Conservation (phyloP, 2,329 filamentous ascomycete species). For the Cladophialophora carrionii region DNA sequence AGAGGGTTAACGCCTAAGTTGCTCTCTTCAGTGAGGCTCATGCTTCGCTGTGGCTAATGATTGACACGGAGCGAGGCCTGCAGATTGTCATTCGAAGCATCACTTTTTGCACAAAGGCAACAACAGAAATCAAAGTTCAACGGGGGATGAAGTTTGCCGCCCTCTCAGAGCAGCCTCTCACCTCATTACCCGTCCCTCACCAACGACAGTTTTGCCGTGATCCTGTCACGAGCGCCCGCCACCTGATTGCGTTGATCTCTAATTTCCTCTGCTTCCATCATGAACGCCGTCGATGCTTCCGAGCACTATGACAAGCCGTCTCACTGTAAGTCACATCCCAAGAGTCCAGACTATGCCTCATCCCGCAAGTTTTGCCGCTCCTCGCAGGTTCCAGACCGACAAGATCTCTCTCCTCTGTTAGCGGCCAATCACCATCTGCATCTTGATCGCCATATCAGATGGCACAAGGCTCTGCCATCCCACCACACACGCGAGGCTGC, state of each 20-base stretch:
- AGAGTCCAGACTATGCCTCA: conserved; percentile 12
- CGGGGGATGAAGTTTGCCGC: background rate
- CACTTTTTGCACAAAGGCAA: background rate
- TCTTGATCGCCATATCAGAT: conserved; percentile 23
- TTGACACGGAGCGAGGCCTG: background rate
- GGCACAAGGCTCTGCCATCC: conserved; percentile 1
- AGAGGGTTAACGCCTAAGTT: conserved; percentile 1
- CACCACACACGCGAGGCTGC: conserved; percentile 8
- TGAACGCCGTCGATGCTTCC: conserved; percentile 69
- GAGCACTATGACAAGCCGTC: conserved; percentile 57
- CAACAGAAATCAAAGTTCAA: background rate
- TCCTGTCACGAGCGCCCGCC: background rate
- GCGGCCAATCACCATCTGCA: conserved; percentile 12
- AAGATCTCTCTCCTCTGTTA: background rate
- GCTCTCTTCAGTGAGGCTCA: background rate
- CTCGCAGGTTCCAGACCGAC: background rate
- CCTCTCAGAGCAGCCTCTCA: background rate
- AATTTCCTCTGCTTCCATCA: conserved; percentile 44
- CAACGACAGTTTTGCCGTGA: background rate
- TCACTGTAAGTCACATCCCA: conserved; percentile 46
- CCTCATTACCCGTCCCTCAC: background rate
- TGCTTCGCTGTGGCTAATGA: background rate
- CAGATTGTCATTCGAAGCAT: conserved; percentile 4
- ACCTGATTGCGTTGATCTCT: background rate
- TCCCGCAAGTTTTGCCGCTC: conserved; percentile 15